Percentiles rank a stretch among this genome's conserved stretches.
phyloP scores from a whole-genome alignment of 2,329 filamentous ascomycete genomes.

The Nemania bipapillata region DNA sequence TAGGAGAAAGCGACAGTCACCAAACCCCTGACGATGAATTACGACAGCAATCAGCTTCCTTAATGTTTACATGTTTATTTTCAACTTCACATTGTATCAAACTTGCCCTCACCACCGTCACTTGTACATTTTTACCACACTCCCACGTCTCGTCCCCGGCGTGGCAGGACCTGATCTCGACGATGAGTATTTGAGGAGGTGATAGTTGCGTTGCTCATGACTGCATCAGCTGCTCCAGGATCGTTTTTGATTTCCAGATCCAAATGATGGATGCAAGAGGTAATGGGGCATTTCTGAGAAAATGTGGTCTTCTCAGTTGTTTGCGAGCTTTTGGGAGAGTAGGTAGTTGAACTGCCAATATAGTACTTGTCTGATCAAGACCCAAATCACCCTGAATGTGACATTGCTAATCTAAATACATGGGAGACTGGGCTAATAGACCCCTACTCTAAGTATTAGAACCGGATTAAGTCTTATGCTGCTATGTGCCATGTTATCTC shows the following conservation, averaged over 20 bases:
- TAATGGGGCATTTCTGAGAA: conserved; percentile 30
- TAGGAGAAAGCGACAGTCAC: conserved; percentile 36
- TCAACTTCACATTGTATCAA: conserved; percentile 44
- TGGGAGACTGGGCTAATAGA: too few relatives aligned
- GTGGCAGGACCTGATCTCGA: conserved; percentile 37
- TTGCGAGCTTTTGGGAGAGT: conserved; percentile 17
- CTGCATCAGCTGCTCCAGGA: conserved; percentile 27
- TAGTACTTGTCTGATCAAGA: conserved; percentile 7
- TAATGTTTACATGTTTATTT: conserved; percentile 54
- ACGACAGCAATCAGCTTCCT: conserved; percentile 35
- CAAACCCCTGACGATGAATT: conserved; percentile 31
- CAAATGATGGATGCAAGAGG: conserved; percentile 23
- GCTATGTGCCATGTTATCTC: too few relatives aligned
- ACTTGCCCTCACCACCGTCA: conserved; percentile 41
- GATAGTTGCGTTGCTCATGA: conserved; percentile 30
- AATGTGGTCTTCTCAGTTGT: conserved; percentile 15
- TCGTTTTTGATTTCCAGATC: conserved; percentile 28
- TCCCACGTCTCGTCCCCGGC: conserved; percentile 47
- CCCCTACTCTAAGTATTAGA: too few relatives aligned
- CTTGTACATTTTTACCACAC: conserved; percentile 49
- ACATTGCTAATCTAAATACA: not conserved
- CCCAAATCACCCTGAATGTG: not conserved
- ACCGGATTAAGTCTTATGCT: too few relatives aligned
- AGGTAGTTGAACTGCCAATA: conserved; percentile 35
- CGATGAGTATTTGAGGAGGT: conserved; percentile 31